Percentiles rank a stretch among this genome's conserved stretches.
phyloP scores from a whole-genome alignment of 1,139 yeast species.

The Suhomyces ambrosiae region DNA sequence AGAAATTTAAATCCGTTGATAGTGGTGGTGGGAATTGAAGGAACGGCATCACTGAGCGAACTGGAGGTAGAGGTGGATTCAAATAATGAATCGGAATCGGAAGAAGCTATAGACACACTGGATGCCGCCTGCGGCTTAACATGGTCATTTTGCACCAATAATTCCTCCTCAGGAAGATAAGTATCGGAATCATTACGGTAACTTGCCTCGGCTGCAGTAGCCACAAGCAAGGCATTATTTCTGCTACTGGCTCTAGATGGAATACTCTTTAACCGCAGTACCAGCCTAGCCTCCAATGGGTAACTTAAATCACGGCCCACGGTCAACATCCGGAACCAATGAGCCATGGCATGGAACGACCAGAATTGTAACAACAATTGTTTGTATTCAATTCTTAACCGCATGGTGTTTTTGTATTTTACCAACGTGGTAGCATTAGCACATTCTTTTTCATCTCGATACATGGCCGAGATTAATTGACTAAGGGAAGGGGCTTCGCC shows the following conservation, averaged over 20 bases:
- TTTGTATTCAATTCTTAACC: slow-evolving; percentile 44
- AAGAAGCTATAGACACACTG: slow-evolving; percentile 2
- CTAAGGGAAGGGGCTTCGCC: slow-evolving; percentile 45
- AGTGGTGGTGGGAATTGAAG: slow-evolving; percentile 8
- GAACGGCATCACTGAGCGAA: slow-evolving; percentile 8
- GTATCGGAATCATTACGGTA: slow-evolving; percentile 10
- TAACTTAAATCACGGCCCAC: slow-evolving; percentile 41
- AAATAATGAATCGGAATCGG: slow-evolving; percentile 6
- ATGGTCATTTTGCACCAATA: not conserved
- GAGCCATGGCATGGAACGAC: slow-evolving; percentile 44
- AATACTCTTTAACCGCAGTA: slow-evolving; percentile 35
- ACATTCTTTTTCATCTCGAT: slow-evolving; percentile 27
- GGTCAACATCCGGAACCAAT: slow-evolving; percentile 41
- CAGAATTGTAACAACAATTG: slow-evolving; percentile 47
- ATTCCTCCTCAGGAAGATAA: not conserved
- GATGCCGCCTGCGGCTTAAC: slow-evolving; percentile 1
- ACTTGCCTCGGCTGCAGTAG: slow-evolving; percentile 31
- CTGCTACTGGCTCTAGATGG: slow-evolving; percentile 28
- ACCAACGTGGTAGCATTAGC: slow-evolving; percentile 27
- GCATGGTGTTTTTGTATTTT: slow-evolving; percentile 38
- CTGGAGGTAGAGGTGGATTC: slow-evolving; percentile 8
- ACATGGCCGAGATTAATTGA: slow-evolving; percentile 31
- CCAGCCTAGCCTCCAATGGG: slow-evolving; percentile 35
- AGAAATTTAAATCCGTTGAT: slow-evolving; percentile 25
- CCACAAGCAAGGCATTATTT: slow-evolving; percentile 30